Percentiles rank a stretch among this genome's conserved stretches.
Evolutionary conservation across 1,284 basidiomycete species (phyloP).

Genomic region (Microbotryum saponariae): DNA sequence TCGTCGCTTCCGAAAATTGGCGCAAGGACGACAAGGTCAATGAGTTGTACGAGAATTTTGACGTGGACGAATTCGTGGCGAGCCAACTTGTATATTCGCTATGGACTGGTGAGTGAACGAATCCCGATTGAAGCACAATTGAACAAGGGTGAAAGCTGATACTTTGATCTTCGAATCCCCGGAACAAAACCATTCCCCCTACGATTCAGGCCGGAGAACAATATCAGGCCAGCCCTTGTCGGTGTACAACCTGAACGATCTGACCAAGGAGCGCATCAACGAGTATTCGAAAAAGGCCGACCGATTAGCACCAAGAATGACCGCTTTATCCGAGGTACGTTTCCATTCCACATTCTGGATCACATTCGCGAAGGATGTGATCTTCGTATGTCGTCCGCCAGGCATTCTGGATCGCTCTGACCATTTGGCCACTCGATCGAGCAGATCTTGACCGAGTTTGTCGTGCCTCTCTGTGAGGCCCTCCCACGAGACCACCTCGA

Average conservation of each 20-base stretch:
- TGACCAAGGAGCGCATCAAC: slow-evolving; percentile 48
- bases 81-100: no score
- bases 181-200: no score
- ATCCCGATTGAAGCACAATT: slow-evolving; percentile 12
- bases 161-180: not conserved
- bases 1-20: slow-evolving; percentile 58
- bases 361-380: no score
- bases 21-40: slow-evolving; percentile 54
- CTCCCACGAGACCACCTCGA: slow-evolving; percentile 51
- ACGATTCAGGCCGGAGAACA: slow-evolving; percentile 4
- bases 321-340: slow-evolving; percentile 37
- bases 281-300: slow-evolving; percentile 54
- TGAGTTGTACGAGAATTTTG: slow-evolving; percentile 54
- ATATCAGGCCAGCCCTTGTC: slow-evolving; percentile 63
- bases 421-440: slow-evolving; percentile 45
- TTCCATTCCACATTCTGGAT: not conserved
- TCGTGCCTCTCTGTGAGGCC: slow-evolving; percentile 51
- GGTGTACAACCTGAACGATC: slow-evolving; percentile 58
- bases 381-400: not conserved
- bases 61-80: slow-evolving; percentile 50
- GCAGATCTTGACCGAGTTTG: slow-evolving; percentile 59
- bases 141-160: slow-evolving; percentile 53
- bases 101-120: no score
- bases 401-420: slow-evolving; percentile 41
- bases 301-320: slow-evolving; percentile 63